phyloP scores from a whole-genome alignment of 352 stramenopile genomes.

The Pythium pyrilobum region DNA sequence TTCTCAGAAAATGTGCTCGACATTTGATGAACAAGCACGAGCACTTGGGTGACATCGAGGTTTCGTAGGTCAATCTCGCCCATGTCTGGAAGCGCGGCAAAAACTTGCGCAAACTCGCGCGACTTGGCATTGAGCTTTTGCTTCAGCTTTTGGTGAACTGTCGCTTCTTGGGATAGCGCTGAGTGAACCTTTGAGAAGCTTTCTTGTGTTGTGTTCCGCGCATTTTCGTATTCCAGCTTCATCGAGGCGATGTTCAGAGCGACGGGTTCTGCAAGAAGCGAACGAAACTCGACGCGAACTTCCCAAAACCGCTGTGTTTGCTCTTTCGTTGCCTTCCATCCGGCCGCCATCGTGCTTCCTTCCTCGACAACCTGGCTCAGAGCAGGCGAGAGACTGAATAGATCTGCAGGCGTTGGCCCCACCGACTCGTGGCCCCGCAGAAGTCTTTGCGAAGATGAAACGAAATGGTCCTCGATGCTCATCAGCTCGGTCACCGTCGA shows the following conservation, averaged over 20 bases:
- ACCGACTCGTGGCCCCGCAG: conserved; percentile 42
- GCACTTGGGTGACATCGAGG: conserved; percentile 12
- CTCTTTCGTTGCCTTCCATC: conserved; percentile 53
- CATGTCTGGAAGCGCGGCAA: conserved; percentile 19
- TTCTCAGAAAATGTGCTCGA: conserved; percentile 20
- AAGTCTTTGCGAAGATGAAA: conserved; percentile 46
- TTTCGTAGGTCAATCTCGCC: conserved; percentile 18
- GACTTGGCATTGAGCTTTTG: conserved; percentile 59
- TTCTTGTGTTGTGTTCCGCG: conserved; percentile 50
- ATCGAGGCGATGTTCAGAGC: conserved; percentile 68
- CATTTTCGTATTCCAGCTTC: conserved; percentile 73
- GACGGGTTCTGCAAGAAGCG: conserved; percentile 63
- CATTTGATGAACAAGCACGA: conserved; percentile 18
- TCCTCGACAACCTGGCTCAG: conserved; percentile 36
- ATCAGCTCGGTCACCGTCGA: conserved; percentile 53
- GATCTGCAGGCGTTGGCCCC: conserved; percentile 15
- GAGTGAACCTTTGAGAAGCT: conserved; percentile 50
- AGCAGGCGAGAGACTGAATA: conserved; percentile 14
- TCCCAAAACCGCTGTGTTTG: conserved; percentile 56
- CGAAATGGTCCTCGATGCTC: conserved; percentile 44
- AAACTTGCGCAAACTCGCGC: conserved; percentile 20
- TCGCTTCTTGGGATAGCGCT: conserved; percentile 38
- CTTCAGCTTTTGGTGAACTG: conserved; percentile 40
- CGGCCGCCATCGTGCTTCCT: conserved; percentile 44
- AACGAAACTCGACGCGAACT: conserved; percentile 78